These are phyloP conservation scores for Phragmites australis DNA, from an alignment of 176 grass and related monocot species.

Conservation along the genomic window DNA sequence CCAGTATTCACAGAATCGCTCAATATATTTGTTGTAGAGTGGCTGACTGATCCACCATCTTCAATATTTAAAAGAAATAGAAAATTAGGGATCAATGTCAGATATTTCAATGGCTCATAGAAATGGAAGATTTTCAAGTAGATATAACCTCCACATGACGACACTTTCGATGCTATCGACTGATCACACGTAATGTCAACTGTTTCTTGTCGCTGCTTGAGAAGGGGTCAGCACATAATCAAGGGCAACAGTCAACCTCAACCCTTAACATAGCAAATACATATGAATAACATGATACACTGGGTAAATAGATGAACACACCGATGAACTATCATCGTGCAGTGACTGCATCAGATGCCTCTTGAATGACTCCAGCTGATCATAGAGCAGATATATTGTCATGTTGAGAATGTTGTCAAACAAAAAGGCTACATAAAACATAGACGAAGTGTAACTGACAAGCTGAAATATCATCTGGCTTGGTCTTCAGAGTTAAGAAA, in stretches of 20 bases:
- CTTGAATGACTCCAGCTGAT: conserved; percentile 92
- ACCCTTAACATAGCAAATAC: not conserved
- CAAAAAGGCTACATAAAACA: not conserved
- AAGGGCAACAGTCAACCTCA: conserved; percentile 20
- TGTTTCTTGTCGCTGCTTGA: conserved; percentile 57
- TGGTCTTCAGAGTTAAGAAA: not conserved
- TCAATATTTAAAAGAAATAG: conserved; percentile 30
- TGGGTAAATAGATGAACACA: conserved; percentile 43
- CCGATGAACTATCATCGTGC: conserved; percentile 66
- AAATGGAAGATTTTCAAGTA: not conserved
- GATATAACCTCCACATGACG: conserved; percentile 55
- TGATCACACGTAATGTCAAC: conserved; percentile 83
- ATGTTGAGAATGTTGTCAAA: not conserved
- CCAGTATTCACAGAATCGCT: conserved; percentile 41
- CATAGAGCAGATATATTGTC: conserved; percentile 31
- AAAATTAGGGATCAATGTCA: not conserved
- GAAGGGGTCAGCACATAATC: not conserved
- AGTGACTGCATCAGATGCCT: conserved; percentile 89
- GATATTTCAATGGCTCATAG: not conserved
- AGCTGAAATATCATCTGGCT: not conserved
- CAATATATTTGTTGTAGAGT: conserved; percentile 30
- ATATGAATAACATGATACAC: conserved; percentile 6
- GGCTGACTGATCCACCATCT: conserved; percentile 51
- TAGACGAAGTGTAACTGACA: not conserved
- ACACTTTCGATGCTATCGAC: conserved; percentile 50